phyloP scores from a whole-genome alignment of 2,329 filamentous ascomycete genomes.

The Sphaerulina populicola region DNA sequence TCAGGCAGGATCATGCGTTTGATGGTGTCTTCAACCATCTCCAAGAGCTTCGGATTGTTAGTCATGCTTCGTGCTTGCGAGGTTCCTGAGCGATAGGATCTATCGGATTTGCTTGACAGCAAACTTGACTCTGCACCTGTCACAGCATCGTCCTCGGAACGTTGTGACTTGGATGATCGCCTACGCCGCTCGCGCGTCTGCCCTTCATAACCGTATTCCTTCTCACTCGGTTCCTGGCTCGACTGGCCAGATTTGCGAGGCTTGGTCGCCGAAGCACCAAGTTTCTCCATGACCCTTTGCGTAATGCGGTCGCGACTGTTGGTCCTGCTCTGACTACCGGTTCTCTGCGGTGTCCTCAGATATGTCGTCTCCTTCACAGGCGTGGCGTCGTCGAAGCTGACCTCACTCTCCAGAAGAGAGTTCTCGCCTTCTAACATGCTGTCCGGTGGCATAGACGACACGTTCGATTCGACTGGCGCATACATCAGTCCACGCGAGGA shows the following conservation, averaged over 20 bases:
- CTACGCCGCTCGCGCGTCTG: slow-evolving; percentile 28
- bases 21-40: slow-evolving; percentile 90
- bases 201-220: slow-evolving; percentile 31
- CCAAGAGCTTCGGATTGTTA: slow-evolving; percentile 83
- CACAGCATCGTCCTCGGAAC: slow-evolving; percentile 45
- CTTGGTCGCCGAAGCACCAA: slow-evolving; percentile 45
- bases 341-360: slow-evolving; percentile 51
- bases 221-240: slow-evolving; percentile 24
- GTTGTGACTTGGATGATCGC: slow-evolving; percentile 41
- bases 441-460: slow-evolving; percentile 72
- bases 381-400: slow-evolving; percentile 31
- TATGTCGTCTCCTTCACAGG: slow-evolving; percentile 22
- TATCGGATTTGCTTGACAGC: slow-evolving; percentile 51
- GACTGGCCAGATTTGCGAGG: slow-evolving; percentile 30
- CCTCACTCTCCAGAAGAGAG: slow-evolving; percentile 43
- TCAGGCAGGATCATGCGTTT: slow-evolving; percentile 83
- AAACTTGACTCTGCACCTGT: slow-evolving; percentile 55
- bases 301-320: slow-evolving; percentile 59
- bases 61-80: slow-evolving; percentile 67
- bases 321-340: slow-evolving; percentile 49
- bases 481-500: slow-evolving; percentile 54
- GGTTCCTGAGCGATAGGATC: slow-evolving; percentile 52
- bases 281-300: slow-evolving; percentile 61
- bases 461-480: slow-evolving; percentile 65
- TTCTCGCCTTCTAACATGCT: slow-evolving; percentile 55